Percentiles rank a stretch among this genome's conserved stretches.
Evolutionary conservation across 768 basidiomycete genomes (phyloP).

Genomic region (Boletus speciosus): DNA sequence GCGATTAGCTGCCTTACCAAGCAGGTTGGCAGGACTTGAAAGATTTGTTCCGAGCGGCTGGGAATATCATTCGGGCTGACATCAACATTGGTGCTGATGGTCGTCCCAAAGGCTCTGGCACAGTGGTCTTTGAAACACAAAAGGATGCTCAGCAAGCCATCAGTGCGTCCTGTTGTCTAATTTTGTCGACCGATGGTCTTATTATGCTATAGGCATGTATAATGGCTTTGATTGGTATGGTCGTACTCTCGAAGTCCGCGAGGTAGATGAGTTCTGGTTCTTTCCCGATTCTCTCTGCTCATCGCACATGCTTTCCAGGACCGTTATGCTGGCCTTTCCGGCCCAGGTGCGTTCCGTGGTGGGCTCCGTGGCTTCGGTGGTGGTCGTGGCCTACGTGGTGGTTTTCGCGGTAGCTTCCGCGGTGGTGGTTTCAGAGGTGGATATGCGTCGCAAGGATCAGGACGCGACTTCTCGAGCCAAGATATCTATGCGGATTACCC

Average conservation of each 20-base stretch:
- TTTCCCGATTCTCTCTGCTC: background rate
- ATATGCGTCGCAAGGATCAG: slow-evolving; percentile 44
- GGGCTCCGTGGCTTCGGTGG: slow-evolving; percentile 55
- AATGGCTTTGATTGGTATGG: slow-evolving; percentile 98
- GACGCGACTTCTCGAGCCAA: slow-evolving; percentile 78
- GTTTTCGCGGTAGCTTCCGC: slow-evolving; percentile 40
- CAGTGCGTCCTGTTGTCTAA: slow-evolving; percentile 47
- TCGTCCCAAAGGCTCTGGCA: slow-evolving; percentile 94
- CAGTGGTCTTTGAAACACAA: slow-evolving; percentile 88
- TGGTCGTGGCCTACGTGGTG: slow-evolving; percentile 27
- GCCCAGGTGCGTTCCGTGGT: slow-evolving; percentile 55
- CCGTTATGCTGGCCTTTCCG: slow-evolving; percentile 83
- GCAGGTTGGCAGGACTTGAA: slow-evolving; percentile 99
- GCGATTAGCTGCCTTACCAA: slow-evolving; percentile 79
- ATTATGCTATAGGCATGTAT: slow-evolving; percentile 70
- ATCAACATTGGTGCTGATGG: slow-evolving; percentile 93
- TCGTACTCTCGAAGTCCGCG: slow-evolving; percentile 90
- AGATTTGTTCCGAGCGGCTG: slow-evolving; percentile 93
- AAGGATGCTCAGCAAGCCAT: slow-evolving; percentile 93
- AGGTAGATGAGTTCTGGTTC: slow-evolving; percentile 48
- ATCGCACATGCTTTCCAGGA: slow-evolving; percentile 47
- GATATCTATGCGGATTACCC: slow-evolving; percentile 92
- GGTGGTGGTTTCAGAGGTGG: slow-evolving; percentile 60
- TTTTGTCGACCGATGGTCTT: background rate
- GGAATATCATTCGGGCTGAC: slow-evolving; percentile 93